phyloP scores from a whole-genome alignment of 2,329 filamentous ascomycete genomes.

The Rosellinia necatrix region DNA sequence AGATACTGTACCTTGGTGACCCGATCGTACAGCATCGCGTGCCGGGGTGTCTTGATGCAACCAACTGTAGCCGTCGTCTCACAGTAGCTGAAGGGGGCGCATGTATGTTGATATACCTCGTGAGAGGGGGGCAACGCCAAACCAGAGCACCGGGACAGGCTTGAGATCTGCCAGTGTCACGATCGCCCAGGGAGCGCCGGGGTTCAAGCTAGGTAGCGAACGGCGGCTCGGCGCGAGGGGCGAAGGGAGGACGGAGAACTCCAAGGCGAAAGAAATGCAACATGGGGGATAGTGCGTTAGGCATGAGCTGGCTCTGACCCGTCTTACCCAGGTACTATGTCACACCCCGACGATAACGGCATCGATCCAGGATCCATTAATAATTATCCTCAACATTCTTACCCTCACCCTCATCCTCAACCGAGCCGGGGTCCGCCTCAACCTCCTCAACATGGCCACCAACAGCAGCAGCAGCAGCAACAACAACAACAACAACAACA shows the following conservation, averaged over 20 bases:
- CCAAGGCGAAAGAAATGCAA: too few relatives aligned
- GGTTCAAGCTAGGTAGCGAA: not conserved
- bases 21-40: too few relatives aligned
- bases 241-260: not conserved
- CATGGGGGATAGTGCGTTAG: conserved; percentile 20
- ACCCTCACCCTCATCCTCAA: conserved; percentile 4
- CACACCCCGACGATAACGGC: conserved; percentile 20
- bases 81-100: too few relatives aligned
- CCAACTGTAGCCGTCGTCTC: too few relatives aligned
- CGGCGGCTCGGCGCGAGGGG: not conserved
- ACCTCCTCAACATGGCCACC: conserved; percentile 15
- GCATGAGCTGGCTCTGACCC: conserved; percentile 17
- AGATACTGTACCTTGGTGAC: too few relatives aligned
- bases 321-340: conserved; percentile 29
- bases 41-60: too few relatives aligned
- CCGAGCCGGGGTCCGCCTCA: conserved; percentile 3
- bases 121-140: conserved; percentile 17
- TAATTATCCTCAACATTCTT: conserved; percentile 23
- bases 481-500: conserved; percentile 9
- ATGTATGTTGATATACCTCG: too few relatives aligned
- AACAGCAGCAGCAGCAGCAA: conserved; percentile 13
- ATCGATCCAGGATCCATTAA: conserved; percentile 21
- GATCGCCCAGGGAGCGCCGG: too few relatives aligned
- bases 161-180: not conserved
- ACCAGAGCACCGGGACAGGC: not conserved